These are phyloP conservation scores for Vitis labrusca DNA, from an alignment of 164 flowering plant genomes.

Conservation along the genomic window DNA sequence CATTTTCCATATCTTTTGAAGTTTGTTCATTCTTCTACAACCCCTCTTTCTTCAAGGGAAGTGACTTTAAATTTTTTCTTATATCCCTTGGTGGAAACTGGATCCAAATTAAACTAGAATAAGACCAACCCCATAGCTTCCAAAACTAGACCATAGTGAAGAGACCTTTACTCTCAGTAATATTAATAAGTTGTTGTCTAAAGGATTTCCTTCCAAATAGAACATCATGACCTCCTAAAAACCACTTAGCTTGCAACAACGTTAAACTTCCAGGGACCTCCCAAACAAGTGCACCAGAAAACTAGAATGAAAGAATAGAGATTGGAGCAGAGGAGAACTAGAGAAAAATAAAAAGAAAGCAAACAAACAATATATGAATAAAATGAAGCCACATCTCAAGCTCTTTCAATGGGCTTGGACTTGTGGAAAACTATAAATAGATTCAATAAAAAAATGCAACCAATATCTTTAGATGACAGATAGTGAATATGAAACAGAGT, in stretches of 20 bases:
- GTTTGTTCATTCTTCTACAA: slow-evolving; percentile 71
- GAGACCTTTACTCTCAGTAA: slow-evolving; percentile 66
- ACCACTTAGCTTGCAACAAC: slow-evolving; percentile 86
- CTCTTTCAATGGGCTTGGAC: too few relatives aligned
- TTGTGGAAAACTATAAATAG: too few relatives aligned
- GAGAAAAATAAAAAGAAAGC: too few relatives aligned
- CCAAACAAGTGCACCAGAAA: slow-evolving; percentile 75
- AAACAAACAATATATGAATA: too few relatives aligned
- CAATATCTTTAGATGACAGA: too few relatives aligned
- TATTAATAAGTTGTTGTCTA: slow-evolving; percentile 67
- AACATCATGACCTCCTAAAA: slow-evolving; percentile 79
- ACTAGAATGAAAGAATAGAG: too few relatives aligned
- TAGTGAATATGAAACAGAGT: too few relatives aligned
- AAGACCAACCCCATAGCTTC: slow-evolving; percentile 96
- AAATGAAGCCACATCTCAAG: too few relatives aligned
- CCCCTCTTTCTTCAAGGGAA: slow-evolving; percentile 89
- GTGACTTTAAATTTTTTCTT: slow-evolving; percentile 56
- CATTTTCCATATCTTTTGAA: slow-evolving; percentile 44
- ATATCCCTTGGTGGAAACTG: slow-evolving; percentile 32
- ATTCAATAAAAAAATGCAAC: too few relatives aligned
- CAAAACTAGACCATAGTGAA: slow-evolving; percentile 66
- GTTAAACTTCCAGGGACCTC: slow-evolving; percentile 75
- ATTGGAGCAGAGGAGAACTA: too few relatives aligned
- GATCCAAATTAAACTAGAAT: slow-evolving; percentile 26
- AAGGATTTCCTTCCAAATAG: slow-evolving; percentile 87